These are phyloP conservation scores for Hibiscus trionum DNA, from an alignment of 345 rosid genomes.

Conservation along the genomic window DNA sequence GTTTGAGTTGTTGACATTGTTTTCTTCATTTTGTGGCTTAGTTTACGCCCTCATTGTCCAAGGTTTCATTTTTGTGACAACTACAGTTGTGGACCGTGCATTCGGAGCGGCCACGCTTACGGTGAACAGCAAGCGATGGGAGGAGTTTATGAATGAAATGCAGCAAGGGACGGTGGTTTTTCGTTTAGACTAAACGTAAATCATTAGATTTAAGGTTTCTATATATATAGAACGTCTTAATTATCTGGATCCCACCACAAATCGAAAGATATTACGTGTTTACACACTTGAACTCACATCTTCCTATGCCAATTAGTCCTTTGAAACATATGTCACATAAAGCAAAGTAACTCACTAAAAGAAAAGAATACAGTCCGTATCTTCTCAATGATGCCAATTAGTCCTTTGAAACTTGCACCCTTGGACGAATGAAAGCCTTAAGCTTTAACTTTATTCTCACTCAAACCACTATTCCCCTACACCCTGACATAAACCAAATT, in stretches of 20 bases:
- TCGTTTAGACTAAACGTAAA: too few species aligned
- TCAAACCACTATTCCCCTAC: background rate
- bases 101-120: too few species aligned
- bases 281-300: too few species aligned
- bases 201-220: too few species aligned
- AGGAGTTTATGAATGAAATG: too few species aligned
- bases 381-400: background rate
- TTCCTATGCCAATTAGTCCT: background rate
- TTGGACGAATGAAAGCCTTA: background rate
- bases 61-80: constrained; percentile 22
- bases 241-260: too few species aligned
- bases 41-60: constrained; percentile 84
- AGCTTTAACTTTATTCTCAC: constrained; percentile 5
- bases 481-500: background rate
- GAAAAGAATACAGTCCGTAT: constrained; percentile 9
- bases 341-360: background rate
- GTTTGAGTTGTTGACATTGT: constrained; percentile 43
- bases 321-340: background rate
- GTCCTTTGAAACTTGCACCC: background rate
- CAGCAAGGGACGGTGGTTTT: too few species aligned
- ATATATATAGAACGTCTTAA: too few species aligned
- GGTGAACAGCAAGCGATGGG: too few species aligned
- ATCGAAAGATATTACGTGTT: too few species aligned
- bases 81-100: too few species aligned
- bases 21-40: constrained; percentile 64